Base-by-base conservation (phyloP, 768 basidiomycete genomes). In the Kwoniella europaea region DNA sequence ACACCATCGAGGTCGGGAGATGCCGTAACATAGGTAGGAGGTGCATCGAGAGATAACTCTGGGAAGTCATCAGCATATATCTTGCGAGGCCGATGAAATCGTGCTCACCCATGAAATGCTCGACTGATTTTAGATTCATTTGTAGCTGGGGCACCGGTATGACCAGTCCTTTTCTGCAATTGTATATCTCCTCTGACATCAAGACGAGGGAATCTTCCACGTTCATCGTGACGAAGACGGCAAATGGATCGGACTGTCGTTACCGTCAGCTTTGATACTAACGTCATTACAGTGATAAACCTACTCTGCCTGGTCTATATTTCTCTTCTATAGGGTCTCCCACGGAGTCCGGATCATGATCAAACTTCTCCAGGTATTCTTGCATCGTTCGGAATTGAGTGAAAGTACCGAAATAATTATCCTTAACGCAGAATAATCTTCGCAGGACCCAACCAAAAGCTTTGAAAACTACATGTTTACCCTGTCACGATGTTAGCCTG, bases 401-500 rank as follows among this genome's bases (percentile, higher is more conserved):
- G 83, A 97, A 98, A 4, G 89, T 87, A 12, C 96, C 96, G 61
- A 98, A 89, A 83, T 98, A 98, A 83, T 98, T 98, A 78, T 96
- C 93, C 63, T 91, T 89, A 68, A 97, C 79, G 52, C 91, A 89
- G 89, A 98, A 91, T 74, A 96, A 87, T 78, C 93, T 90, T 46
- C 94, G 89, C 70, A 95, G 88, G 2, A 90, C 89, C 95, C 95
- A 97, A 24, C 94, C 95, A 63, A 93, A 84, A 1, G 87, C 85
- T 80, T 91, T 91, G 84, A 90, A 91, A 10, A 88, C 73, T 1
- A 78, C 75, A 10, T 67, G 62, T 18, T 63, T 56, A 15, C 75
- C 76, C 73, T 74, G 67, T 6, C 16, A 3, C 10, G 6, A 18
- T 12, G 43, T 74, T 64, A 74, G 66, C 55, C 4, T 58, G 27